phyloP scores from a whole-genome alignment of 371 early-diverging fungal species.

The Thermomucor indicae-seudaticae region DNA sequence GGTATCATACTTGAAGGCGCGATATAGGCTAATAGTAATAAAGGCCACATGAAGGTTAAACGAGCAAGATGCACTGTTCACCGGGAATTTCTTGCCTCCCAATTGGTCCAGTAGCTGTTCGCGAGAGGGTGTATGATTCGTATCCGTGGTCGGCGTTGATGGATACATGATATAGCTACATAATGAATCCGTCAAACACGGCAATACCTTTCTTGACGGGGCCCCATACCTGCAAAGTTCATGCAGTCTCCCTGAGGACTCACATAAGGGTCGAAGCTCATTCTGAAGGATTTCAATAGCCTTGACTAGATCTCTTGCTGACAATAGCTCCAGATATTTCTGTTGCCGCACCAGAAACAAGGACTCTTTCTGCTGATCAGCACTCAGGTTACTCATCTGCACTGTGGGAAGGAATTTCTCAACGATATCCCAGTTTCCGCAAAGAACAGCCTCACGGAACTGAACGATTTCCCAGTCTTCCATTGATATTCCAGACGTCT shows the following conservation, averaged over 20 bases:
- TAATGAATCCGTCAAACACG: background rate
- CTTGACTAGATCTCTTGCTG: slow-evolving; percentile 47
- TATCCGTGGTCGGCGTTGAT: slow-evolving; percentile 54
- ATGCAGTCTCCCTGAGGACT: slow-evolving; percentile 58
- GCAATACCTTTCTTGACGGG: background rate
- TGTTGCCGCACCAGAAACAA: slow-evolving; percentile 76
- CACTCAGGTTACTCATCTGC: slow-evolving; percentile 6
- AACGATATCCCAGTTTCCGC: slow-evolving; percentile 73
- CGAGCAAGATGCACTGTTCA: too few relatives aligned
- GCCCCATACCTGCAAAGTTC: slow-evolving; percentile 29
- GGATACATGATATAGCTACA: slow-evolving; percentile 62
- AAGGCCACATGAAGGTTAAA: too few relatives aligned
- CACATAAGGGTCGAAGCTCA: slow-evolving; percentile 70
- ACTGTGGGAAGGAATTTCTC: slow-evolving; percentile 48
- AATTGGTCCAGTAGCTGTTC: background rate
- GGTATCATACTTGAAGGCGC: slow-evolving; percentile 87
- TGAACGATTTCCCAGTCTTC: slow-evolving; percentile 58
- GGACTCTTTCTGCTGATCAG: slow-evolving; percentile 32
- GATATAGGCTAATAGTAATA: slow-evolving; percentile 55
- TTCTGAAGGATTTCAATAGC: slow-evolving; percentile 69
- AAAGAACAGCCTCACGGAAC: slow-evolving; percentile 62
- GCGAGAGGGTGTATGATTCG: slow-evolving; percentile 64
- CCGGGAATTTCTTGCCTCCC: background rate
- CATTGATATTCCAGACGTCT: slow-evolving; percentile 67
- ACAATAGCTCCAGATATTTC: slow-evolving; percentile 82